Conservation (phyloP, 116 monocot genomes). For the Iris pallida region DNA sequence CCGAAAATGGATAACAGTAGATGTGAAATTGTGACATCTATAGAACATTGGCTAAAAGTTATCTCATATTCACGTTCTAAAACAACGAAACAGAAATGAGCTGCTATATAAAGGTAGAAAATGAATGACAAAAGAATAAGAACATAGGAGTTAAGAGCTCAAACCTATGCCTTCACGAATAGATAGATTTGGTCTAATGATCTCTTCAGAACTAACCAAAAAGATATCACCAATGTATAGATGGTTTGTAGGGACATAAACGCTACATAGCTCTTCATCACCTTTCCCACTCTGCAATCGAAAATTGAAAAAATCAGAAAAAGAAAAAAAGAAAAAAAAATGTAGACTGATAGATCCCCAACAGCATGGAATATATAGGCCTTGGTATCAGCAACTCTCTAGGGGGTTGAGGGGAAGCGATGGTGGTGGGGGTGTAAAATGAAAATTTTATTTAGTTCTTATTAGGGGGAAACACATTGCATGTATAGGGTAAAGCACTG, state of each 20-base stretch:
- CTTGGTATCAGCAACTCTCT: too few species aligned
- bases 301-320: not conserved
- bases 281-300: constrained; percentile 35
- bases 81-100: too few species aligned
- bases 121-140: not conserved
- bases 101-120: not conserved
- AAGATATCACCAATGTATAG: constrained; percentile 90
- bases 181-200: constrained; percentile 90
- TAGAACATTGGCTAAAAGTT: too few species aligned
- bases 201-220: constrained; percentile 80
- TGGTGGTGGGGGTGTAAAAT: too few species aligned
- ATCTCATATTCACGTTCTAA: too few species aligned
- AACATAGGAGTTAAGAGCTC: not conserved
- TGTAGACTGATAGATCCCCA: not conserved
- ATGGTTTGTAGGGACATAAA: constrained; percentile 94
- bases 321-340: not conserved
- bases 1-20: too few species aligned
- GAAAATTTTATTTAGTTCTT: too few species aligned
- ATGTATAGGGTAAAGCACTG: too few species aligned
- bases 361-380: too few species aligned
- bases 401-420: too few species aligned
- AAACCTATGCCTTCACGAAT: constrained; percentile 97
- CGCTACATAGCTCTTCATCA: constrained; percentile 90
- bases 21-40: too few species aligned
- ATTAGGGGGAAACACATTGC: too few species aligned